These are phyloP conservation scores for Corymbia calophylla DNA, from an alignment of 441 rosid genomes.

Conservation along the genomic window DNA sequence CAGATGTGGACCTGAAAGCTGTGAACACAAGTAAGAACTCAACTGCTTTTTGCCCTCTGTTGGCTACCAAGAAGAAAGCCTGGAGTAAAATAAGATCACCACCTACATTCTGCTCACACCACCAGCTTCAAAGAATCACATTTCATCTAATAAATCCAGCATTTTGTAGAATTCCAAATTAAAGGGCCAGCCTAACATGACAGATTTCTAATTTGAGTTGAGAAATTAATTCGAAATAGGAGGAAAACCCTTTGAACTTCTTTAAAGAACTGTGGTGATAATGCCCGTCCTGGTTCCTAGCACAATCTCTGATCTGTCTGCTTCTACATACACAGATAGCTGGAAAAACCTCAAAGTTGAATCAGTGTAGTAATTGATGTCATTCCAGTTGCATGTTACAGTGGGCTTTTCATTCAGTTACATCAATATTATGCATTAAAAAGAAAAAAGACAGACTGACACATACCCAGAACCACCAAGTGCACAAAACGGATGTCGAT, in stretches of 20 bases:
- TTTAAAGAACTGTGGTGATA: neutral
- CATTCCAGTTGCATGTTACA: neutral
- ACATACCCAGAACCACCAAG: neutral
- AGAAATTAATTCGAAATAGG: neutral
- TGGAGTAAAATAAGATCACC: neutral
- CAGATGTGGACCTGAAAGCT: conserved; percentile 89
- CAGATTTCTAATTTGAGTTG: neutral
- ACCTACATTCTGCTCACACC: neutral
- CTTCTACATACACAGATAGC: neutral
- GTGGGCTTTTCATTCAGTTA: neutral
- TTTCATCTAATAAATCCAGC: neutral
- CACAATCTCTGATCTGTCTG: neutral
- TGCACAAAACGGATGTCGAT: neutral
- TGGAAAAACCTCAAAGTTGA: neutral
- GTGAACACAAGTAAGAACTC: conserved; percentile 17
- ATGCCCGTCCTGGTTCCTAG: neutral
- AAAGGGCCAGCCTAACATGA: neutral
- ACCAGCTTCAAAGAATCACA: neutral
- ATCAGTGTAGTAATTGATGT: neutral
- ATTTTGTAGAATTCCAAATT: neutral
- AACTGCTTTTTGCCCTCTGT: neutral
- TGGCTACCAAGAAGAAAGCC: neutral
- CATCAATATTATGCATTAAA: neutral
- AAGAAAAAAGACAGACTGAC: neutral
- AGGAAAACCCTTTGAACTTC: neutral